Evolutionary conservation across 257 asterid genomes (phyloP), one percentile per base, ranked within the genome.

Genomic region (Cynanchum wilfordii): DNA sequence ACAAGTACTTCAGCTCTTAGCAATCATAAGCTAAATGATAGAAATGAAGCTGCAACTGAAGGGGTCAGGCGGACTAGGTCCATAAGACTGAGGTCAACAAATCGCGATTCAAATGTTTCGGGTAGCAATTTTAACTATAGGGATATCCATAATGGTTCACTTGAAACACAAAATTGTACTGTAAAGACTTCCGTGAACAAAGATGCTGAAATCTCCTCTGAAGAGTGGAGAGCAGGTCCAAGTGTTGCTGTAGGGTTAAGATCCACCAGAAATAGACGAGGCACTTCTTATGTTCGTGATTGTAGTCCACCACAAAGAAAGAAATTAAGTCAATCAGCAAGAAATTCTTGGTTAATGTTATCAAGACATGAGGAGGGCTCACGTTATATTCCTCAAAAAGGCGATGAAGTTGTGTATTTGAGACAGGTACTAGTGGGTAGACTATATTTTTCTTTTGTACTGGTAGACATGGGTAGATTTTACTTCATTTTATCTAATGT

Each of bases 371-470:
- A 94, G 83, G 95, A 88, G 85, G 95, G 97, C 52, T 84, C 87
- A 40, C 88, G 96, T 19, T 94, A 91, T 79, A 89, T 94, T 74
- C 97, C 97, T 60, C 98, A 94, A 81, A 79, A 19, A 58, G 96
- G 93, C 78, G 98, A 94, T 73, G 93, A 91, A 66, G 87, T 94
- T 72, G 96, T 83, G 52, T 94, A 91, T 71, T 79, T 94, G 82
- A 84, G 95, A 83, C 97, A 94, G 97, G 97, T 94, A 79, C 65
- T 73, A 27, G 52, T 25, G 20, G 66, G 60, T 29, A 17, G 52
- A 24, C 11, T 38, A 16, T 66, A 15, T n/a, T 62, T 49, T 58
- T 50, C 44, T 36, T 40, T 82, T 71, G 50, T n/a, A 11, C 36
- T 70, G 47, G 52, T 52, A n/a, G n/a, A n/a, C n/a, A n/a, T n/a